Evolutionary conservation across 805 yeast species (phyloP).

Genomic region (Candida verbasci): DNA sequence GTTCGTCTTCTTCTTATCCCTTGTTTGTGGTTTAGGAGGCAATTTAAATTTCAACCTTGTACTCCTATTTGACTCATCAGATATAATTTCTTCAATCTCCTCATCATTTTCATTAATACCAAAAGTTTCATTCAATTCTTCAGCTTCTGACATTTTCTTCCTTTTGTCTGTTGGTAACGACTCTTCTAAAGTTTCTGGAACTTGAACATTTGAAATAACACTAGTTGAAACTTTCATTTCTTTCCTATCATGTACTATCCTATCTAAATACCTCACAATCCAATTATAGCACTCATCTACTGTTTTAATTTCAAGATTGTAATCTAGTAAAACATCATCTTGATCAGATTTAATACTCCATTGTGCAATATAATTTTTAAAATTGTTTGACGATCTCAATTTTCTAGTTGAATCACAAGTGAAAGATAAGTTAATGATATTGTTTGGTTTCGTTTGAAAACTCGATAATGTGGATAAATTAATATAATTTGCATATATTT

Average conservation of each 20-base stretch:
- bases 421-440: background rate
- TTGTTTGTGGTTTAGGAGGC: no score
- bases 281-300: slow-evolving; percentile 1
- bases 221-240: slow-evolving; percentile 1
- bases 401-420: slow-evolving; percentile 4
- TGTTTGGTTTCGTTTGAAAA: background rate
- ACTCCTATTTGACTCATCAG: background rate
- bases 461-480: slow-evolving; percentile 4
- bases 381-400: slow-evolving; percentile 2
- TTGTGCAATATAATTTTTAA: slow-evolving; percentile 1
- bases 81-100: slow-evolving; percentile 1
- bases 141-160: background rate
- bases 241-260: background rate
- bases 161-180: no score
- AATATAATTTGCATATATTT: background rate
- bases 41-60: background rate
- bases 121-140: slow-evolving; percentile 3
- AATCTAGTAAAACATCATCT: slow-evolving; percentile 1
- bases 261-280: slow-evolving; percentile 4
- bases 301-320: slow-evolving; percentile 1
- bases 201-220: background rate
- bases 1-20: no score
- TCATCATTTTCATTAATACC: slow-evolving; percentile 4
- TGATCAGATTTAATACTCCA: slow-evolving; percentile 3
- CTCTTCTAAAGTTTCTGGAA: background rate